Percentiles rank a stretch among this genome's conserved stretches.
Conservation (phyloP, 75 land plant species). For the Ceratopteris richardii region DNA sequence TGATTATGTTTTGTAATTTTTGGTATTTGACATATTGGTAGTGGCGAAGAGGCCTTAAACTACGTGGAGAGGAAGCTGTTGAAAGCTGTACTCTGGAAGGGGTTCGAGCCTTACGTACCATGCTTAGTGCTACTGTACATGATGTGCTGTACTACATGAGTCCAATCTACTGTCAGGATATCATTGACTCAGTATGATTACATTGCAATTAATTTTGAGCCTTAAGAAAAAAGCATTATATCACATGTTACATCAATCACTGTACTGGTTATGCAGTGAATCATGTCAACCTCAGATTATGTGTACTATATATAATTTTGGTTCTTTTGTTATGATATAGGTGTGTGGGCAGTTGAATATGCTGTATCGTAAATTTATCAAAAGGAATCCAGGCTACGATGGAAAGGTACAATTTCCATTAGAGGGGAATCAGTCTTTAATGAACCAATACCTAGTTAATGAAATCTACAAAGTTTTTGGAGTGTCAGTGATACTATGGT, state of each 20-base stretch:
- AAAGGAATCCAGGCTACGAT: constrained; percentile 90
- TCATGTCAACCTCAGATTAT: no score
- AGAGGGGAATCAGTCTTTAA: background rate
- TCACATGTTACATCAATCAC: background rate
- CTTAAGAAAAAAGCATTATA: background rate
- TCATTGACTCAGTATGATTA: constrained; percentile 77
- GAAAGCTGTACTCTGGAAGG: constrained; percentile 84
- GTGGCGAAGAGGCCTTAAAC: constrained; percentile 91
- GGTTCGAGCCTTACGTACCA: constrained; percentile 74
- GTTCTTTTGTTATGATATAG: constrained; percentile 30
- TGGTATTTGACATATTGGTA: constrained; percentile 12
- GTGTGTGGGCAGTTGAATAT: constrained; percentile 75
- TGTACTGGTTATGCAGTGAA: background rate
- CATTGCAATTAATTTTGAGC: background rate
- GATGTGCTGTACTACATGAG: constrained; percentile 97
- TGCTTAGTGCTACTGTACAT: constrained; percentile 88
- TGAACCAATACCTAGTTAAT: background rate
- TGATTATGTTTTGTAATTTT: no score
- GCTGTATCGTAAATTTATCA: constrained; percentile 70
- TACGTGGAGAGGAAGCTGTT: constrained; percentile 80
- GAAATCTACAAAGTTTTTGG: background rate
- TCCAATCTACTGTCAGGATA: constrained; percentile 90
- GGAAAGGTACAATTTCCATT: constrained; percentile 72
- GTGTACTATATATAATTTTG: no score
- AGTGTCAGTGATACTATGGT: no score